Conservation (phyloP, 345 rosid species). For the Salix caprea region DNA sequence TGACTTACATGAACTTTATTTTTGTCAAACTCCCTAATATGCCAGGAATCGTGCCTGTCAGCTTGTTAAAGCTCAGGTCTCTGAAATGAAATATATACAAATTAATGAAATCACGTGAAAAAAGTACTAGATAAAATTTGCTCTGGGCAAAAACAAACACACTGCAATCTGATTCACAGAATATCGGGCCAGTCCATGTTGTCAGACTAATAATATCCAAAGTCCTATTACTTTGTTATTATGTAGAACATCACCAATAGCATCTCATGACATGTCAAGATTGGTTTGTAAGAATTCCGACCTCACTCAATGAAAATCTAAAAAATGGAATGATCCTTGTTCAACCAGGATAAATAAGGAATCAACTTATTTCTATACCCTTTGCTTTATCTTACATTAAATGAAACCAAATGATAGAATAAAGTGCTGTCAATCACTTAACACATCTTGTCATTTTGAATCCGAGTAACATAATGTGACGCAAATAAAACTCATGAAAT, state of each 20-base stretch:
- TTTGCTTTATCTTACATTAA: neutral
- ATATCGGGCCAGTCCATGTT: neutral
- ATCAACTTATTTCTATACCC: neutral
- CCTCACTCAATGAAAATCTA: neutral
- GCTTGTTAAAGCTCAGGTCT: slow-evolving; percentile 73
- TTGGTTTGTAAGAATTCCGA: too few relatives aligned
- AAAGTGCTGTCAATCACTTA: neutral
- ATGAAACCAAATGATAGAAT: neutral
- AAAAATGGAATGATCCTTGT: neutral
- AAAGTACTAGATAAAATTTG: neutral
- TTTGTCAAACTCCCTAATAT: slow-evolving; percentile 10
- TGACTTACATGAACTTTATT: slow-evolving; percentile 43
- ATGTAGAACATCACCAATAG: neutral
- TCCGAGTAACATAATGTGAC: neutral
- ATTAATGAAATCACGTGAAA: neutral
- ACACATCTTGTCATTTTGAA: neutral
- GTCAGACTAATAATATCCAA: neutral
- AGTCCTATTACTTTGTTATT: neutral
- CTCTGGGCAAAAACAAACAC: neutral
- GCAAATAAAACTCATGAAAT: neutral
- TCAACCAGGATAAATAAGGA: neutral
- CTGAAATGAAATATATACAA: slow-evolving; percentile 29
- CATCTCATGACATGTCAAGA: neutral
- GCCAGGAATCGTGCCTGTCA: slow-evolving; percentile 52
- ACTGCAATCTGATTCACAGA: neutral